Conservation (phyloP, 345 rosid genomes). For the Erysimum cheiranthoides region DNA sequence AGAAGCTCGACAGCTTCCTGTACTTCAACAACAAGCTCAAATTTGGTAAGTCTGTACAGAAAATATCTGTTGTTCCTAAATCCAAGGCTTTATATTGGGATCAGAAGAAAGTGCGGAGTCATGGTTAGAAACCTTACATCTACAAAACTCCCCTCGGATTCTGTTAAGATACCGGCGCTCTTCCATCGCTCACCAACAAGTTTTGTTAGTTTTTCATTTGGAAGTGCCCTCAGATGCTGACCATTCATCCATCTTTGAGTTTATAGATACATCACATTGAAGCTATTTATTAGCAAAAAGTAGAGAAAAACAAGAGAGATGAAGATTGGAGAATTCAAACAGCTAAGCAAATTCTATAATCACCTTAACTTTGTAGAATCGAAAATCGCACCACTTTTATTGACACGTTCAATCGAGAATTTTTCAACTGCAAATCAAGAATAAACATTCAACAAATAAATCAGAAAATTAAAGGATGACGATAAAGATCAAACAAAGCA, state of each 20-base stretch:
- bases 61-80: neutral
- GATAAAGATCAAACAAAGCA: neutral
- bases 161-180: constrained; percentile 60
- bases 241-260: constrained; percentile 96
- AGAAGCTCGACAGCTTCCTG: constrained; percentile 92
- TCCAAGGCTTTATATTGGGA: constrained; percentile 3
- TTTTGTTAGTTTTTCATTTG: constrained; percentile 62
- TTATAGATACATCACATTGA: constrained; percentile 22
- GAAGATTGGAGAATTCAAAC: constrained; percentile 23
- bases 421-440: constrained; percentile 70
- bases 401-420: constrained; percentile 81
- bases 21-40: constrained; percentile 40
- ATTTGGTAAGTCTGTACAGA: constrained; percentile 19
- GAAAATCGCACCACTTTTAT: constrained; percentile 88
- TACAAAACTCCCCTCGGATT: constrained; percentile 69
- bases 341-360: constrained; percentile 30
- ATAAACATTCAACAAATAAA: constrained; percentile 39
- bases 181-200: constrained; percentile 93
- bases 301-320: constrained; percentile 2
- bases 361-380: constrained; percentile 87
- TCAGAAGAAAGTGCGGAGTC: constrained; percentile 11
- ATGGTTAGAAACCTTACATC: constrained; percentile 57
- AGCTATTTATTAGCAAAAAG: constrained; percentile 24
- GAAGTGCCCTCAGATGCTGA: constrained; percentile 75
- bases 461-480: constrained; percentile 12